Percentiles rank a stretch among this genome's conserved stretches.
These are phyloP conservation scores for Cryptococcus amylolentus DNA, from an alignment of 1,284 basidiomycete species.

Conservation along the genomic window DNA sequence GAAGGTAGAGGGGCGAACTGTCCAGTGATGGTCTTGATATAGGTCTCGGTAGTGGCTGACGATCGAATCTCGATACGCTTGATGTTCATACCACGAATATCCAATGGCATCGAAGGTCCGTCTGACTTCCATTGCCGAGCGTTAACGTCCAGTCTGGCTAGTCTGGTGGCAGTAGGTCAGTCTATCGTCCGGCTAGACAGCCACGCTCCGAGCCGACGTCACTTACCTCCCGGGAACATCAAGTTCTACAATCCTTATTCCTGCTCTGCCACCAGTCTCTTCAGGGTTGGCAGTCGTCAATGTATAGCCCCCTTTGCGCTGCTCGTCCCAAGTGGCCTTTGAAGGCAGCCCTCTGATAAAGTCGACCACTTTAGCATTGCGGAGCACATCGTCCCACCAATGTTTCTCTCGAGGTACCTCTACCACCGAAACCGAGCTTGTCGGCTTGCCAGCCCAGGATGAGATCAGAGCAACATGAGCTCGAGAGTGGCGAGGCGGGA, in stretches of 20 bases:
- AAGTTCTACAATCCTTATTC: slow-evolving; percentile 47
- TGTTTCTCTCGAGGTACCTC: slow-evolving; percentile 46
- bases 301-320: slow-evolving; percentile 37
- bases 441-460: slow-evolving; percentile 23
- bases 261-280: slow-evolving; percentile 46
- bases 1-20: background rate
- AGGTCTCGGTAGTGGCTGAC: background rate
- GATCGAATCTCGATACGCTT: slow-evolving; percentile 24
- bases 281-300: slow-evolving; percentile 48
- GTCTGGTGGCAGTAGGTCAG: slow-evolving; percentile 5
- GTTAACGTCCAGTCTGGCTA: slow-evolving; percentile 42
- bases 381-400: slow-evolving; percentile 49
- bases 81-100: slow-evolving; percentile 34
- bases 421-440: slow-evolving; percentile 17
- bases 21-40: background rate
- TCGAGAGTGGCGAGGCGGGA: slow-evolving; percentile 42
- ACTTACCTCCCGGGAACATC: slow-evolving; percentile 41
- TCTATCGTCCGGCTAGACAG: background rate
- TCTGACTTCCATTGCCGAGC: slow-evolving; percentile 30
- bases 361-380: slow-evolving; percentile 29
- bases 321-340: slow-evolving; percentile 17
- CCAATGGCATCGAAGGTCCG: slow-evolving; percentile 11
- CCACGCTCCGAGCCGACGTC: background rate
- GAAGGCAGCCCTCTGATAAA: slow-evolving; percentile 30
- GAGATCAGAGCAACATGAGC: slow-evolving; percentile 28